Conservation (phyloP, 106 monocot species). For the Dendrobium huoshanense region DNA sequence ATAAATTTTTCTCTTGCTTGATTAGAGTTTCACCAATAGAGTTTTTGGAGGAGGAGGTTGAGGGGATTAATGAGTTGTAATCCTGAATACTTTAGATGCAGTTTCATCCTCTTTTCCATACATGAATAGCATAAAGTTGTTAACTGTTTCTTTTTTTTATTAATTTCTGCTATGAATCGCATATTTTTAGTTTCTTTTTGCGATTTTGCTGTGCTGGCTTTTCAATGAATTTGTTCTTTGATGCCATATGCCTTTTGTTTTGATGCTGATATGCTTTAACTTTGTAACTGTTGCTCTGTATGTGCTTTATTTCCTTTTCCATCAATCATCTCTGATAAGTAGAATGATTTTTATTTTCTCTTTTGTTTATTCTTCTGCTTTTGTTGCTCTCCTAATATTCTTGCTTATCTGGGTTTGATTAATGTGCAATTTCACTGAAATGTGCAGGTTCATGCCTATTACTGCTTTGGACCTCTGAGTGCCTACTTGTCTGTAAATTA, state of each 20-base stretch:
- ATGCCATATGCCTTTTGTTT: background rate
- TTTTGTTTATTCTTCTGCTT: background rate
- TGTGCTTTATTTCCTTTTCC: background rate
- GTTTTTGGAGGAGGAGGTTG: no score
- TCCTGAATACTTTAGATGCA: background rate
- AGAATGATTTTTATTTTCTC: background rate
- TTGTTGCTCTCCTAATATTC: background rate
- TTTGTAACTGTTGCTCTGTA: background rate
- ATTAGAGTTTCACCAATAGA: background rate
- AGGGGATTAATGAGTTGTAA: no score
- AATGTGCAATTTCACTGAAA: background rate
- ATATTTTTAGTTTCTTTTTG: background rate
- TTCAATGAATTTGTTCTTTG: background rate
- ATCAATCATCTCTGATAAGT: background rate
- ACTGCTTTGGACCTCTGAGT: slow-evolving; percentile 70
- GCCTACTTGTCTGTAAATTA: slow-evolving; percentile 67
- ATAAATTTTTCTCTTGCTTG: background rate
- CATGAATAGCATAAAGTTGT: background rate
- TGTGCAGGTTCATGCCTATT: slow-evolving; percentile 65
- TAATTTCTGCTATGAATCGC: background rate
- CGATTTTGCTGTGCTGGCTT: background rate
- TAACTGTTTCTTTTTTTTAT: background rate
- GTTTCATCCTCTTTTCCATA: background rate
- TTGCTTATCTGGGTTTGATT: background rate
- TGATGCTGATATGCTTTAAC: background rate